Conservation (phyloP, 192 early-diverging fungal genomes). For the Phycomyces nitens region DNA sequence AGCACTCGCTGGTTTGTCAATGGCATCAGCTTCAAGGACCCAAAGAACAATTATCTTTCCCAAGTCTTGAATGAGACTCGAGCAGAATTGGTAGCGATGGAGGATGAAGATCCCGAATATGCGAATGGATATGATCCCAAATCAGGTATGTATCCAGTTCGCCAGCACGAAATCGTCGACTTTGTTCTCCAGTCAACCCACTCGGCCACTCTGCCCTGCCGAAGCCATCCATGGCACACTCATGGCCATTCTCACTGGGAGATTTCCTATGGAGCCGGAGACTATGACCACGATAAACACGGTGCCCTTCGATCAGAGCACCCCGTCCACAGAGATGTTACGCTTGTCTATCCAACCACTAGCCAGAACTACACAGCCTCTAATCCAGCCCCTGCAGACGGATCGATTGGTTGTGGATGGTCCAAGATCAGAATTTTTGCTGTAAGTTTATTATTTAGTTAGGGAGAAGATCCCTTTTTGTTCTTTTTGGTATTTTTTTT, state of each 20-base stretch:
- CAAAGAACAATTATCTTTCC: background rate
- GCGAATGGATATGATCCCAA: background rate
- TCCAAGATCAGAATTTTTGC: constrained; percentile 15
- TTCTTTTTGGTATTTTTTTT: background rate
- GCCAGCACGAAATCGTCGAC: constrained; percentile 16
- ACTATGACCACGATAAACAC: constrained; percentile 5
- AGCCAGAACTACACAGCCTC: background rate
- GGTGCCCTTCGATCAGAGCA: background rate
- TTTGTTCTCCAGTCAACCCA: constrained; percentile 20
- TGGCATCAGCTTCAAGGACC: background rate
- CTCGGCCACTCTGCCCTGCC: background rate
- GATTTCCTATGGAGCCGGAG: constrained; percentile 16
- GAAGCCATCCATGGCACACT: constrained; percentile 25
- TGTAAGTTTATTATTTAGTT: background rate
- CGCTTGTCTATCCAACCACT: constrained; percentile 16
- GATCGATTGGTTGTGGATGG: constrained; percentile 4
- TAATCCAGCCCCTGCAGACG: background rate
- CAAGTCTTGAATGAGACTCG: background rate
- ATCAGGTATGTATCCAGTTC: constrained; percentile 9
- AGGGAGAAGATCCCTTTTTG: no score
- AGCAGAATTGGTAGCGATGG: background rate
- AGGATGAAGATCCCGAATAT: background rate
- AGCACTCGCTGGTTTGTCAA: constrained; percentile 6
- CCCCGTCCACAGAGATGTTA: constrained; percentile 11
- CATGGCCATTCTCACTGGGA: constrained; percentile 29